phyloP scores from a whole-genome alignment of 2,329 filamentous ascomycete species.

The Beauveria sp. region DNA sequence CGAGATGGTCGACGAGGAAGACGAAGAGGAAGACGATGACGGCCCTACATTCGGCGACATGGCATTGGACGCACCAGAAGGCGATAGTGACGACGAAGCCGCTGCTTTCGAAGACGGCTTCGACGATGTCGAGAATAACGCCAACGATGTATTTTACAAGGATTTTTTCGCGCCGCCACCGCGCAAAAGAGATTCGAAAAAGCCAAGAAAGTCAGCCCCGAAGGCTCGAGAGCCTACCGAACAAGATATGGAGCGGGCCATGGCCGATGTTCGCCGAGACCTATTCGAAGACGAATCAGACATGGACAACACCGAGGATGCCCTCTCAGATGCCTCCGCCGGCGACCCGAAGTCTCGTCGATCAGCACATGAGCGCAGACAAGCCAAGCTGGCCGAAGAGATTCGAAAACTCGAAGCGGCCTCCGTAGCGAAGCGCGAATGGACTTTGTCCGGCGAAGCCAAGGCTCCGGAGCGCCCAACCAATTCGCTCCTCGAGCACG shows the following conservation, averaged over 20 bases:
- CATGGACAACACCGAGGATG: slow-evolving; percentile 53
- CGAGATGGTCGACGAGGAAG: slow-evolving; percentile 41
- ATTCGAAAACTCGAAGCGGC: slow-evolving; percentile 86
- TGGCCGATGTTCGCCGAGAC: slow-evolving; percentile 80
- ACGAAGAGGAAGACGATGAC: slow-evolving; percentile 63
- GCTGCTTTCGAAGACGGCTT: slow-evolving; percentile 43
- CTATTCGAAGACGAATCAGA: slow-evolving; percentile 76
- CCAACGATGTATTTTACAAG: slow-evolving; percentile 82
- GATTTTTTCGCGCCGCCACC: slow-evolving; percentile 93
- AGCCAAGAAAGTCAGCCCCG: slow-evolving; percentile 33
- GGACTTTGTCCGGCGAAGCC: slow-evolving; percentile 86
- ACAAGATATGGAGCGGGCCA: slow-evolving; percentile 70
- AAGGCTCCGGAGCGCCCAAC: slow-evolving; percentile 71
- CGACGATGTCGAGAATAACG: slow-evolving; percentile 58
- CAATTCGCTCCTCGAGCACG: slow-evolving; percentile 90
- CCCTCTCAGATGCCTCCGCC: slow-evolving; percentile 47
- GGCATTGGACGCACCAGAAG: slow-evolving; percentile 65
- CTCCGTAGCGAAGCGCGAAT: slow-evolving; percentile 82
- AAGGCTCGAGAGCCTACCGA: slow-evolving; percentile 43
- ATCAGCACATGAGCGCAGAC: slow-evolving; percentile 79
- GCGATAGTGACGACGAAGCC: slow-evolving; percentile 57
- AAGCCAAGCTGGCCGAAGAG: slow-evolving; percentile 79
- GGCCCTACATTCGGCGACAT: slow-evolving; percentile 80
- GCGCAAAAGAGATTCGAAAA: slow-evolving; percentile 54
- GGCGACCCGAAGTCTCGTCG: slow-evolving; percentile 64